Conservation (phyloP, 139 green algal species). For the Desmodesmus armatus region DNA sequence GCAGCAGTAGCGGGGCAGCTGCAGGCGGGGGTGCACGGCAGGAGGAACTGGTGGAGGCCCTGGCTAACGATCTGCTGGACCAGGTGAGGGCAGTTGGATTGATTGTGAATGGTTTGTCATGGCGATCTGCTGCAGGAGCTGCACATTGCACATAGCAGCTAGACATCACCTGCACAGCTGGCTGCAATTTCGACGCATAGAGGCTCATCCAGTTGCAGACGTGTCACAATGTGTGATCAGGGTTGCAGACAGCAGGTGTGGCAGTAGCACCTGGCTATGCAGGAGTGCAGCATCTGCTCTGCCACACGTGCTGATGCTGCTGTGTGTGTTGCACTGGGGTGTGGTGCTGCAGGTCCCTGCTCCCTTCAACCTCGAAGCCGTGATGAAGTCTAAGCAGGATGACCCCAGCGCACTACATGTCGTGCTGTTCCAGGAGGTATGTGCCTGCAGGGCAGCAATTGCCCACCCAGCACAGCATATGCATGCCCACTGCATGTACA, state of each 20-base stretch:
- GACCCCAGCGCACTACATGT: slow-evolving; percentile 86
- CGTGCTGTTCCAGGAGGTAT: slow-evolving; percentile 82
- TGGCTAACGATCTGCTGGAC: slow-evolving; percentile 75
- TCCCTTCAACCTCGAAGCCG: slow-evolving; percentile 81
- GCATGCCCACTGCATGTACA: not conserved
- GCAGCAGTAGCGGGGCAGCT: not conserved
- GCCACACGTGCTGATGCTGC: no score
- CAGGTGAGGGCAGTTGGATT: slow-evolving; percentile 64
- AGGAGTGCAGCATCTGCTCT: no score
- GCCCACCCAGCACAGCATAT: not conserved
- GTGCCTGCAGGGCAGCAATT: not conserved
- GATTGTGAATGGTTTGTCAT: no score
- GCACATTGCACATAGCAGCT: no score
- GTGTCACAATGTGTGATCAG: no score
- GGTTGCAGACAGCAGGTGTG: no score
- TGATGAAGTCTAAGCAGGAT: slow-evolving; percentile 82
- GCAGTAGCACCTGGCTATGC: no score
- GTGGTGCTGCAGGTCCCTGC: slow-evolving; percentile 62
- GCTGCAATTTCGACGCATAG: not conserved
- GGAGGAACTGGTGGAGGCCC: slow-evolving; percentile 76
- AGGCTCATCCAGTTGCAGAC: no score
- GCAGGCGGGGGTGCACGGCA: slow-evolving; percentile 1
- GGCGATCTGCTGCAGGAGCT: no score
- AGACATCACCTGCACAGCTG: not conserved
- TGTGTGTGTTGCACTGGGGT: not conserved